Evolutionary conservation across 768 basidiomycete genomes (phyloP), one percentile per base, ranked within the genome.

Genomic region (Boletus coccyginus): DNA sequence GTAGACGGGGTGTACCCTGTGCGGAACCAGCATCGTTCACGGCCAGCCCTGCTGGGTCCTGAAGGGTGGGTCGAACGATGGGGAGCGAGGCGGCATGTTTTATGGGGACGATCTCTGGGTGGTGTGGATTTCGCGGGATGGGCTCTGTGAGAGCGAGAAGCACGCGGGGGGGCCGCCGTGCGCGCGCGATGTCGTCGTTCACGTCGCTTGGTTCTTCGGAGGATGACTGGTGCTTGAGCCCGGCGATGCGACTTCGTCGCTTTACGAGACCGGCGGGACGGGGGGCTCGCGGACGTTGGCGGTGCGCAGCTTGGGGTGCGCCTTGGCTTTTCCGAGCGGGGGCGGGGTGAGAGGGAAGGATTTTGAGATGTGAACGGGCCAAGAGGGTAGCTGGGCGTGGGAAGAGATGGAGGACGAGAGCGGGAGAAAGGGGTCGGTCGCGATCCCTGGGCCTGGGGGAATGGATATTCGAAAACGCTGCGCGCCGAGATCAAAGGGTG

Each of bases 401-500:
- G 69, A 58, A 51, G 68, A 52, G 46, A 62, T 50, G 47, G 63
- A 46, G 27, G 69, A 62, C 13, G 70, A 62, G 21, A 66, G 57
- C 3, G 69, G 66, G 1, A 56, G 32, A 46, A 67, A 70, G 0
- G 61, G 52, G 56, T 71, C 70, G 7, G 62, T 66, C 10, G 66
- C 0, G 71, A 63, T 53, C 59, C 62, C 63, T 71, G 71, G 43
- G 67, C 53, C 13, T 61, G 50, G 53, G 70, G 70, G 46, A 71
- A 71, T 0, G 70, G 70, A 44, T 71, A 71, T 49, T 71, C 70
- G 61, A 70, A n/a, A 71, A 29, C 67, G 70, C 19, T 57, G 70
- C 21, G 70, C 58, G 40, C 70, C 71, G 42, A 70, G 63, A 64
- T 73, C 70, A 51, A 71, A 71, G 10, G 70, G 70, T 0, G 70